Evolutionary conservation across 352 stramenopile genomes (phyloP), one percentile per base, ranked within the genome.

Genomic region (Globisporangium cederbergense): DNA sequence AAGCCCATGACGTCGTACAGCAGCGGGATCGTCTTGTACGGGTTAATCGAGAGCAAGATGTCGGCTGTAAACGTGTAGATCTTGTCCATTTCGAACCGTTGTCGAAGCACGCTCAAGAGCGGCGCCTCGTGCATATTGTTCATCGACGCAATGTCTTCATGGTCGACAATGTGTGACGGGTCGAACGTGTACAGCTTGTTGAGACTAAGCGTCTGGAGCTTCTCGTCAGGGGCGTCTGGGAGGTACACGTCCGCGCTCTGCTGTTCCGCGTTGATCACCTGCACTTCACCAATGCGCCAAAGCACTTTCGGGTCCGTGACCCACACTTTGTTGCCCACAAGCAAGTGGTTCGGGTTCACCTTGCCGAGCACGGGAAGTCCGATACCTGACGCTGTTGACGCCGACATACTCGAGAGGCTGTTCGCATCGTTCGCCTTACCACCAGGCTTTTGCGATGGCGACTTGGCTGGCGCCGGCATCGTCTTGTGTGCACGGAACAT

Each of bases 61-160:
- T 95, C 86, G 20, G 83, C 85, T 22, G 86, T 93, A 68, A 93
- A 95, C 25, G 86, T 95, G 73, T 95, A 95, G 62, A 96, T 97
- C 65, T 81, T 72, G 68, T 94, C 82, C 22, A 59, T 66, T 54
- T 90, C 76, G 51, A 94, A 97, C 22, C 89, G 86, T 64, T 91
- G 85, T 8, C 81, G 78, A 51, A 97, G 62, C 28, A 93, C 78
- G 45, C 84, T 77, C 20, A 97, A 71, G 62, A 97, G 71, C 36
- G 88, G 84, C 42, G 87, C 86, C 57, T 96, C 88, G 72, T 96
- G 87, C 80, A 97, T 84, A 65, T 96, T 93, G 73, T 96, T 96
- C 84, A 97, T 95, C 34, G 88, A 73, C 18, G 88, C 89, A 20
- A 96, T 78, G 65, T 97, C 88, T 4, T 90, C 73, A 45, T 93